Conservation (phyloP, 768 basidiomycete genomes). For the Tricholoma hemisulphureum region DNA sequence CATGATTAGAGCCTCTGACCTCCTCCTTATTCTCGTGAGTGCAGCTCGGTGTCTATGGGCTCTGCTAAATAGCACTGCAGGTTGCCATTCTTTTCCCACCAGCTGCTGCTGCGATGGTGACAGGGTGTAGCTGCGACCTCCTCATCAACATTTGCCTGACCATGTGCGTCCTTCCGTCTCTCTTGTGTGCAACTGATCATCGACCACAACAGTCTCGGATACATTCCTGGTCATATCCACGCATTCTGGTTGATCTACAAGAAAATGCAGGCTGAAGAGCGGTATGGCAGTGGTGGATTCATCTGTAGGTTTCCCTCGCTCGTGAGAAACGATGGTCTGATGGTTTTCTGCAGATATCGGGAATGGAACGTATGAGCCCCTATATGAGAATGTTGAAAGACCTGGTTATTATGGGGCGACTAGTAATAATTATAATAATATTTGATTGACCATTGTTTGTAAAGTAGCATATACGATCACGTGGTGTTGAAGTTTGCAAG, state of each 20-base stretch:
- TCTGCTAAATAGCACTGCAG: constrained; percentile 31
- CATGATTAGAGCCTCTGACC: constrained; percentile 67
- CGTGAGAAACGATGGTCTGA: background rate
- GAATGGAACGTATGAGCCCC: constrained; percentile 41
- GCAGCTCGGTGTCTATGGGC: background rate
- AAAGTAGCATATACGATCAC: constrained; percentile 14
- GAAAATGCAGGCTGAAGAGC: constrained; percentile 85
- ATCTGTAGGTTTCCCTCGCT: constrained; percentile 52
- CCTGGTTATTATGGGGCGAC: constrained; percentile 44
- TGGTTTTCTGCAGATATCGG: constrained; percentile 34
- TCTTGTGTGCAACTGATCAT: background rate
- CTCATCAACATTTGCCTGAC: constrained; percentile 83
- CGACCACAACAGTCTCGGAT: constrained; percentile 56
- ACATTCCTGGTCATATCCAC: constrained; percentile 71
- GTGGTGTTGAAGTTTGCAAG: constrained; percentile 18
- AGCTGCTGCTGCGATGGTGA: constrained; percentile 72
- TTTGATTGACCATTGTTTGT: constrained; percentile 8
- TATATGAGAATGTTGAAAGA: constrained; percentile 28
- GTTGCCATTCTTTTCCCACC: constrained; percentile 81
- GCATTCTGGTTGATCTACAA: constrained; percentile 90
- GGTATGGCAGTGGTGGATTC: constrained; percentile 75
- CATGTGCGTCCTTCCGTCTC: constrained; percentile 44
- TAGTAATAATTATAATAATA: constrained; percentile 23
- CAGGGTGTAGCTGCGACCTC: constrained; percentile 84
- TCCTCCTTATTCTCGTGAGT: constrained; percentile 75